Percentiles rank a stretch among this genome's conserved stretches.
These are phyloP conservation scores for Penicillium freii DNA, from an alignment of 2,329 filamentous ascomycete genomes.

Conservation along the genomic window DNA sequence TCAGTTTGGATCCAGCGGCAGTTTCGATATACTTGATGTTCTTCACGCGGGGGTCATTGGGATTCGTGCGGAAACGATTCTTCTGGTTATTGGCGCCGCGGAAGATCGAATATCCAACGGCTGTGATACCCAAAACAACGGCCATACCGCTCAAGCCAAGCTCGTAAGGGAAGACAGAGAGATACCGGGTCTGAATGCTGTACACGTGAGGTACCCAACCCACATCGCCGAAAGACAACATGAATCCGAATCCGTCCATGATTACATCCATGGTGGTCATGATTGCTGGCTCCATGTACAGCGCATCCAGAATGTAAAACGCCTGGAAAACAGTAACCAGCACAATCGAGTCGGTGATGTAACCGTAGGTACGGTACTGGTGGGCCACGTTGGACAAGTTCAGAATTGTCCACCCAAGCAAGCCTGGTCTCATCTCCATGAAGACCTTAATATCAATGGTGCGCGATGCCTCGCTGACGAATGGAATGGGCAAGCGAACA, in stretches of 20 bases:
- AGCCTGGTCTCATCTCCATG: slow-evolving; percentile 85
- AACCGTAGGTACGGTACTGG: slow-evolving; percentile 82
- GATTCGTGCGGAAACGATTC: slow-evolving; percentile 88
- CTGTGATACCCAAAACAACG: slow-evolving; percentile 65
- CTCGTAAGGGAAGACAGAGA: slow-evolving; percentile 76
- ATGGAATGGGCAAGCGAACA: slow-evolving; percentile 62
- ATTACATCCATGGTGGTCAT: slow-evolving; percentile 94
- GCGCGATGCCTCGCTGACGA: slow-evolving; percentile 60
- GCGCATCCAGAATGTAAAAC: slow-evolving; percentile 78
- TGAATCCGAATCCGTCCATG: slow-evolving; percentile 89
- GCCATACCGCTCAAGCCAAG: slow-evolving; percentile 68
- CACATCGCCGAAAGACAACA: slow-evolving; percentile 89
- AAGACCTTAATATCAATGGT: slow-evolving; percentile 88
- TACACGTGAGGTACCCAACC: slow-evolving; percentile 93
- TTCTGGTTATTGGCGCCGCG: slow-evolving; percentile 92
- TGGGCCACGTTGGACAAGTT: slow-evolving; percentile 81
- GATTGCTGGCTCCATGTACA: slow-evolving; percentile 84
- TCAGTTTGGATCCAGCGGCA: slow-evolving; percentile 72
- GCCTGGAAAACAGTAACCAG: slow-evolving; percentile 75
- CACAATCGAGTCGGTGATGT: slow-evolving; percentile 79
- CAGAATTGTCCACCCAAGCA: slow-evolving; percentile 84
- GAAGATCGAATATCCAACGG: slow-evolving; percentile 83
- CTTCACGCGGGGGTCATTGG: slow-evolving; percentile 71
- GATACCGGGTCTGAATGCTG: slow-evolving; percentile 78
- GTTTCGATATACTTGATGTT: slow-evolving; percentile 87